Base-by-base conservation (phyloP, 495 filamentous ascomycete species). In the Tuber borchii region DNA sequence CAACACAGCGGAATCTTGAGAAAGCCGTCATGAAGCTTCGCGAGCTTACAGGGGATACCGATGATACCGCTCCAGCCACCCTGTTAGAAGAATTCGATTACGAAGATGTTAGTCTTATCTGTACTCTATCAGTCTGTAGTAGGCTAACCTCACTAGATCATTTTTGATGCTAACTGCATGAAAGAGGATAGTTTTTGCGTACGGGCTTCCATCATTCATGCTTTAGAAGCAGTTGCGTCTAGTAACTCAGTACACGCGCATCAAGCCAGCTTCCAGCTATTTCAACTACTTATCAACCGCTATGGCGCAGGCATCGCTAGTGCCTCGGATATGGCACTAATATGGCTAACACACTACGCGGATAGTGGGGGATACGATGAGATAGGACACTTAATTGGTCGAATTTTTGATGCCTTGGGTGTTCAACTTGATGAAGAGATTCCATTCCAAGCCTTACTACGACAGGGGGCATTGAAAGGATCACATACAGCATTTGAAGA, bases 381-480 rank as follows among this genome's bases (percentile, higher is more conserved):
- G 14, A 65, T 65, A 65, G 56, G 56, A 7, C 56, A 65, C 26
- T 65, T 34, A 16, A 4, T 65, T 12, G 56, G 56, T 34, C 56
- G 56, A 65, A 65, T 65, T 65, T 34, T 65, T 19, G 31, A 65
- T 10, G 56, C 56, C 14, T 34, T 65, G 26, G 56, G 56, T 34
- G 26, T 8, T 34, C 56, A 65, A 5, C 56, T 65, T 65, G 56
- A 65, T 65, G 56, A 65, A 17, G 56, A 65, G 12, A 34, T 65
- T 34, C 56, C 31, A 19, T 34, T 65, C 56, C 56, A 65, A 34
- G 56, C 31, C 26, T 31, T 65, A 65, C 26, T 65, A 19, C 56
- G 56, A 65, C 26, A 65, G 31, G 56, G 56, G 56, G 56, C 56
- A 34, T 65, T 65, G 14, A 65, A 65, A 34, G 56, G 56, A 65